phyloP scores from a whole-genome alignment of 2,329 filamentous ascomycete species.

The Fusarium nodosum region DNA sequence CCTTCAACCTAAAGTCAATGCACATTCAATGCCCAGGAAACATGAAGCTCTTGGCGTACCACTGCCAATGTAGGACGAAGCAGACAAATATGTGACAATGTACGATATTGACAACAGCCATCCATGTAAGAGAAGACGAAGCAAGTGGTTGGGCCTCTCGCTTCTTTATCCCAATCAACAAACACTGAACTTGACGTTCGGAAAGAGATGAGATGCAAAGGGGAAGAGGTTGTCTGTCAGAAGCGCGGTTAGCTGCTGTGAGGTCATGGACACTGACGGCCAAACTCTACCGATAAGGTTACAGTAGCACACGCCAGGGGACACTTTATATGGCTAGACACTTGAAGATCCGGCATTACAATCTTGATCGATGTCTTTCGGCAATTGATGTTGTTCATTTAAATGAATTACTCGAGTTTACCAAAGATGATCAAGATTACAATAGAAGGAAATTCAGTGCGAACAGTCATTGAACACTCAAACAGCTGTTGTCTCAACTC shows the following conservation, averaged over 20 bases:
- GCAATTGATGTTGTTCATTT: slow-evolving; percentile 2
- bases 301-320: slow-evolving; percentile 33
- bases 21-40: slow-evolving; percentile 32
- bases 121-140: slow-evolving; percentile 4
- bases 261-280: slow-evolving; percentile 10
- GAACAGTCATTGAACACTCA: not conserved
- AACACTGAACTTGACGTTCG: slow-evolving; percentile 11
- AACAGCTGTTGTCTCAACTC: not conserved
- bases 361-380: slow-evolving; percentile 3
- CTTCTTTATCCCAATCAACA: slow-evolving; percentile 39
- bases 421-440: not conserved
- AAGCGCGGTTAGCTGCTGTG: slow-evolving; percentile 27
- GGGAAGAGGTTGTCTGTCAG: slow-evolving; percentile 26
- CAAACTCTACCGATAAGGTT: slow-evolving; percentile 37
- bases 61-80: slow-evolving; percentile 41
- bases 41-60: slow-evolving; percentile 35
- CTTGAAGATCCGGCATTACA: slow-evolving; percentile 21
- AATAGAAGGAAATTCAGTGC: not conserved
- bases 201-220: slow-evolving; percentile 16
- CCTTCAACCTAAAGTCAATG: slow-evolving; percentile 18
- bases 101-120: slow-evolving; percentile 19
- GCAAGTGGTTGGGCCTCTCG: slow-evolving; percentile 32
- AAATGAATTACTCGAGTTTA: not conserved
- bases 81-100: slow-evolving; percentile 33
- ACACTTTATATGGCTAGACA: slow-evolving; percentile 20